Evolutionary conservation across 257 asterid genomes (phyloP), one percentile per base, ranked within the genome.

Genomic region (Misopates orontium): DNA sequence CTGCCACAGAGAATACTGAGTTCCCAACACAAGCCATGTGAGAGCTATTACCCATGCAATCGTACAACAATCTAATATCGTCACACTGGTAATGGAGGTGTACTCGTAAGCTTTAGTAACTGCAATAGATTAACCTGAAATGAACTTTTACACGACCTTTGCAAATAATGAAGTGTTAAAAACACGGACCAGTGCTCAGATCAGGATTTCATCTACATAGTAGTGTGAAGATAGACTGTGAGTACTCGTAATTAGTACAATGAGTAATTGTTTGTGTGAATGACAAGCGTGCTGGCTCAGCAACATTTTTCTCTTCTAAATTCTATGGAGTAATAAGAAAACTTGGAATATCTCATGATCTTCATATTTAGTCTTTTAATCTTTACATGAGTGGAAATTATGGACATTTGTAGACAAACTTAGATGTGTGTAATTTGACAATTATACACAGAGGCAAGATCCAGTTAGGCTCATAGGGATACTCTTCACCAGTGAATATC

Each of bases 61-160:
- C 1, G 95, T 77, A 80, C 89, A 85, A 48, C 95, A 85, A 75
- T 90, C 91, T 75, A 87, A 66, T 66, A 87, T 65, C 1, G 94
- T 71, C 69, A 90, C 95, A 12, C 95, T 90, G 14, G 97, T 90
- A 51, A 85, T 80, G 3, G 97, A 87, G 12, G 97, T 80, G 77
- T 59, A 87, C 61, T 87, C 84, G 40, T 48, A 90, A 4, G 97
- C 91, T 82, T 87, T 83, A 72, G 84, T 87, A 39, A 85, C 96
- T 88, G 87, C 76, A 71, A 60, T 31, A 36, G 15, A 61, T 1
- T 11, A 31, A 64, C 9, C 8, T 13, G 21, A 51, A 64, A 40
- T 47, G 14, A 59, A 31, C 3, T 9, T 21, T 36, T 19, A 8
- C 14, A 1, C 24, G 8, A 41, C 22, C 13, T 10, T 47, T 22